phyloP scores from a whole-genome alignment of 2,329 filamentous ascomycete species.

The Cyphellophora attinorum region DNA sequence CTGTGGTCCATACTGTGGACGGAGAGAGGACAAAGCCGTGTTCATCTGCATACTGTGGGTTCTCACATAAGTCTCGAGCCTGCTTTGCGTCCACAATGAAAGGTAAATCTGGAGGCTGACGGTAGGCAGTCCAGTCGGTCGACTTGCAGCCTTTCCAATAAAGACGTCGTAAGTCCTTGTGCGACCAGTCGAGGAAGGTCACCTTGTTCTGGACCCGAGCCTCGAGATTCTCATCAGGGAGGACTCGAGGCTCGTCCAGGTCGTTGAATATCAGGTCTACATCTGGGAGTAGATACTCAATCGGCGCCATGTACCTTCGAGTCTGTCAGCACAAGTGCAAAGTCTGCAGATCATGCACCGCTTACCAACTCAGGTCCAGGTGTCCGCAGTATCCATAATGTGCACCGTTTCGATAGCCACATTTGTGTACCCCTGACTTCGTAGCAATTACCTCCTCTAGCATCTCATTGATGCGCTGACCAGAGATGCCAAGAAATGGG shows the following conservation, averaged over 20 bases:
- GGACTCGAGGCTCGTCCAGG: constrained; percentile 6
- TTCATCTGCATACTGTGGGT: not conserved
- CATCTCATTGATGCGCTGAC: not conserved
- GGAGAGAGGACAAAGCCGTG: constrained; percentile 6
- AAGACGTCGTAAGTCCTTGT: not conserved
- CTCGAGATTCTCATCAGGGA: too few relatives aligned
- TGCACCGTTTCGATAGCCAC: not conserved
- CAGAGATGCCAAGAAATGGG: constrained; percentile 1
- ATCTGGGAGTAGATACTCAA: too few relatives aligned
- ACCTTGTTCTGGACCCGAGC: too few relatives aligned
- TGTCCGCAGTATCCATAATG: not conserved
- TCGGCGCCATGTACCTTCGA: not conserved
- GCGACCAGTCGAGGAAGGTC: not conserved
- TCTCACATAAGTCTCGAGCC: too few relatives aligned
- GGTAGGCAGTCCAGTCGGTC: too few relatives aligned
- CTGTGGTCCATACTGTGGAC: constrained; percentile 11
- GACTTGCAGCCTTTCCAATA: not conserved
- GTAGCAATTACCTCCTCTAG: not conserved
- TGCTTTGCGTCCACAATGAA: too few relatives aligned
- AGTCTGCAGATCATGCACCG: not conserved
- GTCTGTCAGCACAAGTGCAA: not conserved
- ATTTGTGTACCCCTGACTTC: not conserved
- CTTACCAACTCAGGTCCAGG: too few relatives aligned
- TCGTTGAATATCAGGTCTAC: constrained; percentile 3
- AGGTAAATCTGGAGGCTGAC: too few relatives aligned